These are phyloP conservation scores for Fusarium subglutinans DNA, from an alignment of 2,329 filamentous ascomycete species.

Conservation along the genomic window DNA sequence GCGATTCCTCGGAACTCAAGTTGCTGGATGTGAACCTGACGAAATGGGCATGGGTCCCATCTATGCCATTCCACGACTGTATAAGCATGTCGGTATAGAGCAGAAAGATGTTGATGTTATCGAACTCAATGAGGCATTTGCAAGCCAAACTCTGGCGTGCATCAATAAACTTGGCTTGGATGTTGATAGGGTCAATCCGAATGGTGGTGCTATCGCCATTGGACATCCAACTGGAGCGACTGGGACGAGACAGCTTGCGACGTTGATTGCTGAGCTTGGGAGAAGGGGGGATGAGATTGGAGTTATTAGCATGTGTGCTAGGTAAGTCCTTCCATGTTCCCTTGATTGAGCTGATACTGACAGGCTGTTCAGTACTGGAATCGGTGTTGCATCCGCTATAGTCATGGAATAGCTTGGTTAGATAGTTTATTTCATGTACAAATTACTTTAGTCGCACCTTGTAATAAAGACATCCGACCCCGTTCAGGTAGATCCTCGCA, in stretches of 20 bases:
- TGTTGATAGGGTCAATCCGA: slow-evolving; percentile 81
- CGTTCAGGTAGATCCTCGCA: too few relatives aligned
- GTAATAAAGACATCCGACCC: too few relatives aligned
- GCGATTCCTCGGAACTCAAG: slow-evolving; percentile 82
- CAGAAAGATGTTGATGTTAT: slow-evolving; percentile 79
- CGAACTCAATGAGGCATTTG: slow-evolving; percentile 90
- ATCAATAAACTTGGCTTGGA: slow-evolving; percentile 74
- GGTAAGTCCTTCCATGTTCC: not conserved
- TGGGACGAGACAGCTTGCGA: slow-evolving; percentile 52
- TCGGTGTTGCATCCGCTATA: not conserved
- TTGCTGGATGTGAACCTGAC: slow-evolving; percentile 82
- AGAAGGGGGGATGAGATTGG: slow-evolving; percentile 1
- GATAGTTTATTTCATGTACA: too few relatives aligned
- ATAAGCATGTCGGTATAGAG: slow-evolving; percentile 71
- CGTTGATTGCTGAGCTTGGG: slow-evolving; percentile 2
- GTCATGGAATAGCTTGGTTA: not conserved
- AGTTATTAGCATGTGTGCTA: slow-evolving; percentile 26
- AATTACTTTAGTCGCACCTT: too few relatives aligned
- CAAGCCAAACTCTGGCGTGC: slow-evolving; percentile 73
- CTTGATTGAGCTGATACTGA: not conserved
- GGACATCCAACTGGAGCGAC: slow-evolving; percentile 92
- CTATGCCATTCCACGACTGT: slow-evolving; percentile 81
- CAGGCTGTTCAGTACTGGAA: accelerated
- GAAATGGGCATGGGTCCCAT: slow-evolving; percentile 94
- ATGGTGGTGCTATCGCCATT: slow-evolving; percentile 89